Evolutionary conservation across 345 rosid genomes (phyloP).

Genomic region (Citrus medica): DNA sequence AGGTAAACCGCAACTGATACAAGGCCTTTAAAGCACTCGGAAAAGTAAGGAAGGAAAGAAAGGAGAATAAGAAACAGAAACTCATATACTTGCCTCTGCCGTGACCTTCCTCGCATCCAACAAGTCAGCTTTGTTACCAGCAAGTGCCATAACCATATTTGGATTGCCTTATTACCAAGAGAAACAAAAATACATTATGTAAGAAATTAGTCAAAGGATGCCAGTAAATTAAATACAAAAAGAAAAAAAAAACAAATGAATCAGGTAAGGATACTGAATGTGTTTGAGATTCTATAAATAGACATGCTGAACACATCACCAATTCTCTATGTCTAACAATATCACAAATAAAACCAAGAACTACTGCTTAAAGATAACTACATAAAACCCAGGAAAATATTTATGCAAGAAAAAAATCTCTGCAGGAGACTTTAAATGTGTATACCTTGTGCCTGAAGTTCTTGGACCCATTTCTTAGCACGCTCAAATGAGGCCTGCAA

Average conservation of each 20-base stretch:
- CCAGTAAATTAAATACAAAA: not conserved
- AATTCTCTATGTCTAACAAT: not conserved
- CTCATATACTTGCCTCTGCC: conserved; percentile 56
- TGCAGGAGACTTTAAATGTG: not conserved
- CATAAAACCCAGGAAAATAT: not conserved
- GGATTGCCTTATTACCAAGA: conserved; percentile 57
- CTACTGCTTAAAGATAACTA: not conserved
- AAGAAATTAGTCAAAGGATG: not conserved
- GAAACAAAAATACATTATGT: conserved; percentile 2
- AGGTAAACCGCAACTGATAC: not conserved
- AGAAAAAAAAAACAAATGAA: not conserved
- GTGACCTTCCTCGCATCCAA: conserved; percentile 74
- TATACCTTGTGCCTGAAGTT: conserved; percentile 92
- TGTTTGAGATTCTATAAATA: not conserved
- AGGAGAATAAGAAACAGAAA: not conserved
- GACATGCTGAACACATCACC: not conserved
- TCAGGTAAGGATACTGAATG: not conserved
- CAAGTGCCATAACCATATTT: conserved; percentile 90
- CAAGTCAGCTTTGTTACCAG: conserved; percentile 91
- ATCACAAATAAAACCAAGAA: not conserved
- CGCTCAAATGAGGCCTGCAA: conserved; percentile 85
- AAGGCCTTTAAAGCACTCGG: not conserved
- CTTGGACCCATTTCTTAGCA: conserved; percentile 98
- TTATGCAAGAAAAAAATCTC: not conserved
- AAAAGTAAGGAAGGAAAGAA: not conserved